These are phyloP conservation scores for Ascomycota sp. DNA, from an alignment of 2,329 filamentous ascomycete genomes.

Conservation along the genomic window DNA sequence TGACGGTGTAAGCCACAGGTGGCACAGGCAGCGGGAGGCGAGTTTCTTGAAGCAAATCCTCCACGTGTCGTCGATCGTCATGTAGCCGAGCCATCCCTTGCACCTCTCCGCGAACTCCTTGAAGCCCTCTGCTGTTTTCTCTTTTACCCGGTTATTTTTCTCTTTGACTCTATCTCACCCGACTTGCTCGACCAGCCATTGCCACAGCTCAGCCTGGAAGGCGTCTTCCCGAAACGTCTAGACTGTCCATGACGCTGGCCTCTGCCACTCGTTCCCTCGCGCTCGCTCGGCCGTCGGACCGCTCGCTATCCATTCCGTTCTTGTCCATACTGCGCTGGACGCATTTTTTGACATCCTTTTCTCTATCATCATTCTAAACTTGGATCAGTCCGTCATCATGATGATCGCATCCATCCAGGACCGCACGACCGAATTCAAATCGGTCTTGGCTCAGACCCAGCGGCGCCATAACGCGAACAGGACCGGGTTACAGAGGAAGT, in stretches of 20 bases:
- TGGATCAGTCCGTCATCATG: constrained; percentile 20
- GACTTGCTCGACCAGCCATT: no score
- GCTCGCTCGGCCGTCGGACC: not conserved
- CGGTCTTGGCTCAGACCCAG: constrained; percentile 73
- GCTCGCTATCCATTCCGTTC: no score
- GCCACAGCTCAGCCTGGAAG: no score
- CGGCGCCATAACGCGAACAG: constrained; percentile 59
- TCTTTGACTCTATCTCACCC: constrained; percentile 1
- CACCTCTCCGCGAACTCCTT: no score
- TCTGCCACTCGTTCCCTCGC: not conserved
- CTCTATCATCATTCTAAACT: no score
- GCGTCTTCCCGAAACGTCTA: no score
- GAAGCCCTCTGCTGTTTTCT: not conserved
- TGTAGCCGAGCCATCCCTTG: not conserved
- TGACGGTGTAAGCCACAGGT: no score
- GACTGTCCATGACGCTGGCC: not conserved
- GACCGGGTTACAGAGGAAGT: constrained; percentile 58
- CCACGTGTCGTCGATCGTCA: constrained; percentile 2
- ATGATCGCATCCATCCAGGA: constrained; percentile 73
- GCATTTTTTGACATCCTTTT: no score
- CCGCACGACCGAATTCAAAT: constrained; percentile 85
- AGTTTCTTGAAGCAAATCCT: constrained; percentile 1
- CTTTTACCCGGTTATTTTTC: not conserved
- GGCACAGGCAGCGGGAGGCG: not conserved
- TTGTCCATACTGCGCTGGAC: no score